Percentiles rank a stretch among this genome's conserved stretches.
Evolutionary conservation across 108 stramenopile genomes (phyloP).

Genomic region (Fragilaria crotonensis): DNA sequence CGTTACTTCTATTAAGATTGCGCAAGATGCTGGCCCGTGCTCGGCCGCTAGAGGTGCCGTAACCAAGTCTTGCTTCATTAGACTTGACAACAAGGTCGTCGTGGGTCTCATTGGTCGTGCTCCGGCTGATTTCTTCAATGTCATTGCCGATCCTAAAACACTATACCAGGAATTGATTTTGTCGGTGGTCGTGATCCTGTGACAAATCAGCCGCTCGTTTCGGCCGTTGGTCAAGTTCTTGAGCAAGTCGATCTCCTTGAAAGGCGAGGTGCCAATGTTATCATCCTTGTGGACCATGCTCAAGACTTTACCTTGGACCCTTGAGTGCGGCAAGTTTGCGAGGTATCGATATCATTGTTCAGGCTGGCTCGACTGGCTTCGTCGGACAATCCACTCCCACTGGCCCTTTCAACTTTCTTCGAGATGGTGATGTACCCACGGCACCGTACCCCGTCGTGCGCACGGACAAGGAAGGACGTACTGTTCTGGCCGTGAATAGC

Average conservation of each 20-base stretch:
- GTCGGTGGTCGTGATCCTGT: constrained; percentile 6
- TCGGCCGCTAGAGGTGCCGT: too few relatives aligned
- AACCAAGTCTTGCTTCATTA: constrained; percentile 3
- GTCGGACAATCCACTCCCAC: not conserved
- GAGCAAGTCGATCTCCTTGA: constrained; percentile 6
- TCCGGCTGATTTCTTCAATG: constrained; percentile 4
- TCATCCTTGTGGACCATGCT: constrained; percentile 7
- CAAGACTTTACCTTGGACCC: constrained; percentile 9
- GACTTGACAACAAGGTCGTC: not conserved
- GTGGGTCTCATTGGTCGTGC: constrained; percentile 4
- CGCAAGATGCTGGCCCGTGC: not conserved
- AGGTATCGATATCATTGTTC: constrained; percentile 4
- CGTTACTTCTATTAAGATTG: constrained; percentile 4
- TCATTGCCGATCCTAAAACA: too few relatives aligned
- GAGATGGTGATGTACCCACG: not conserved
- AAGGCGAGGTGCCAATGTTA: not conserved
- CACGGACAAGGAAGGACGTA: too few relatives aligned
- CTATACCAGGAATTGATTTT: constrained; percentile 4
- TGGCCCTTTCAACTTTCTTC: constrained; percentile 6
- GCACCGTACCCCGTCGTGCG: not conserved
- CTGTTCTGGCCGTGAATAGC: constrained; percentile 1
- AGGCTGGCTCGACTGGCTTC: constrained; percentile 5
- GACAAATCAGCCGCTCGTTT: constrained; percentile 1
- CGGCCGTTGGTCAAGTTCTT: not conserved
- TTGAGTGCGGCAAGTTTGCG: not conserved